Evolutionary conservation across 495 filamentous ascomycete genomes (phyloP).

Genomic region (Astrothelium subdiscretum): DNA sequence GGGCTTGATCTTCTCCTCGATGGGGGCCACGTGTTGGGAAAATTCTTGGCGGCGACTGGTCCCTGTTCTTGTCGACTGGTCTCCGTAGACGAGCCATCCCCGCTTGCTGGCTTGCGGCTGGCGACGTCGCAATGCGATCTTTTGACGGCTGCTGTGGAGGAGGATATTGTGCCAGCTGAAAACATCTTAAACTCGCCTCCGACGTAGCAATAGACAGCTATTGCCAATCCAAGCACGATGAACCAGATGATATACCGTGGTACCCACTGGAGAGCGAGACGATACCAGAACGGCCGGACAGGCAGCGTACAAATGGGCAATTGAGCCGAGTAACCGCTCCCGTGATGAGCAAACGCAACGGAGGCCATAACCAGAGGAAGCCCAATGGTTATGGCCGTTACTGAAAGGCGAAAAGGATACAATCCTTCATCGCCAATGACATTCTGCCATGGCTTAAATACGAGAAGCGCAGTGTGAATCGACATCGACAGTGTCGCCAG

Average conservation of each 20-base stretch:
- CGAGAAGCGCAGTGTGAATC: constrained; percentile 56
- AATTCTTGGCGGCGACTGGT: not conserved
- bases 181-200: constrained; percentile 32
- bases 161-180: not conserved
- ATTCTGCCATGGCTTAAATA: constrained; percentile 42
- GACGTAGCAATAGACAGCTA: constrained; percentile 58
- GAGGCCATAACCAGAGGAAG: constrained; percentile 47
- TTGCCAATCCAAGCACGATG: constrained; percentile 49
- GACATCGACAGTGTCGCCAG: constrained; percentile 58
- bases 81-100: not conserved
- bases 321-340: constrained; percentile 42
- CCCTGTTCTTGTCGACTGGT: not conserved
- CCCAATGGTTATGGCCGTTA: constrained; percentile 42
- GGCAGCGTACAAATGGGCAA: constrained; percentile 60
- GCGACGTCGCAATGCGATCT: not conserved
- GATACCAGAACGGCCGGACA: constrained; percentile 47
- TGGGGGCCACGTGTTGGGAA: not conserved
- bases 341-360: constrained; percentile 49
- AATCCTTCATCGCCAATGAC: constrained; percentile 45
- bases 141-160: not conserved
- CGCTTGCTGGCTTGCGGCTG: not conserved
- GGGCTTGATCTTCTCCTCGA: not conserved
- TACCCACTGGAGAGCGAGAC: constrained; percentile 55
- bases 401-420: constrained; percentile 48
- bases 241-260: constrained; percentile 59